Evolutionary conservation across 2,329 filamentous ascomycete species (phyloP).

Genomic region (Aureobasidium vineae): DNA sequence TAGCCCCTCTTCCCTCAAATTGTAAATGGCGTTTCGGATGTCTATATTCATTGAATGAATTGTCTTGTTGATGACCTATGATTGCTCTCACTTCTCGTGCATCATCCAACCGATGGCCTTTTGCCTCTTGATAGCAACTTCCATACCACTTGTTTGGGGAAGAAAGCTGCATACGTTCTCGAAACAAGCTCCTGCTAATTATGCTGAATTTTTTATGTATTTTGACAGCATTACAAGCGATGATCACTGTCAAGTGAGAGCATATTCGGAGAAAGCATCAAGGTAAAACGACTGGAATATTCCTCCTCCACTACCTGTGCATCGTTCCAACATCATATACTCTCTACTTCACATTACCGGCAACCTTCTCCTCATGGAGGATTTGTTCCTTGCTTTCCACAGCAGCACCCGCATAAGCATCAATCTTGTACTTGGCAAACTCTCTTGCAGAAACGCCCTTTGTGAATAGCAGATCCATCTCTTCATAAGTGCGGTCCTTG

Average conservation of each 20-base stretch:
- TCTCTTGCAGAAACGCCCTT: conserved; percentile 5
- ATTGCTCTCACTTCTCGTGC: not conserved
- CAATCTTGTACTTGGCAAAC: conserved; percentile 15
- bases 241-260: too few species aligned
- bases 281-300: too few species aligned
- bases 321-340: not conserved
- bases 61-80: not conserved
- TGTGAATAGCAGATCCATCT: conserved; percentile 46
- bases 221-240: too few species aligned
- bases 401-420: conserved; percentile 24
- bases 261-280: too few species aligned
- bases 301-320: not conserved
- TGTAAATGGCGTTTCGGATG: conserved; percentile 11
- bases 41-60: not conserved
- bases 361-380: conserved; percentile 1
- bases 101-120: not conserved
- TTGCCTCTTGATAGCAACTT: not conserved
- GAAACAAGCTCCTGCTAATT: too few species aligned
- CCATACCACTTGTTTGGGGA: too few species aligned
- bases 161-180: too few species aligned
- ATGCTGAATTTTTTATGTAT: too few species aligned
- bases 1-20: conserved; percentile 7
- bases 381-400: conserved; percentile 12
- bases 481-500: conserved; percentile 44
- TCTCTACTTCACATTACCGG: not conserved